Percentiles rank a stretch among this genome's conserved stretches.
phyloP scores from a whole-genome alignment of 805 yeast genomes.

The Myxozyma melibiosi region DNA sequence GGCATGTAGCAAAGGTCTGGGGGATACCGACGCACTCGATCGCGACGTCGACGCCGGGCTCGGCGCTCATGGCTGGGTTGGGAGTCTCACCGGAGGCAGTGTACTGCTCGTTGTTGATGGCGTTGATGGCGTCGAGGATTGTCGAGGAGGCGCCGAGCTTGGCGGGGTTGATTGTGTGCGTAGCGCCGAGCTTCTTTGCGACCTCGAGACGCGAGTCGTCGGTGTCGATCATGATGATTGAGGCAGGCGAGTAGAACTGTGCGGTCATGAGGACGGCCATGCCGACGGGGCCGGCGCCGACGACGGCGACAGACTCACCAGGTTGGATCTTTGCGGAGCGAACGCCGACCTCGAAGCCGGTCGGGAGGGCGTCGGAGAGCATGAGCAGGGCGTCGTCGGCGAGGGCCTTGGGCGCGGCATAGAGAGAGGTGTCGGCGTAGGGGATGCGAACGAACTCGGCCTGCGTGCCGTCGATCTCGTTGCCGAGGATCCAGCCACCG shows the following conservation, averaged over 20 bases:
- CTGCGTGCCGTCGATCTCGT: constrained; percentile 56
- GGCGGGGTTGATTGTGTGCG: constrained; percentile 21
- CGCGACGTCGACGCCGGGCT: constrained; percentile 33
- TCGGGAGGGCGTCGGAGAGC: constrained; percentile 32
- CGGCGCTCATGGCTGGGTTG: constrained; percentile 8
- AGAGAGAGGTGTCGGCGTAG: constrained; percentile 54
- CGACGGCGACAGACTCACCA: constrained; percentile 27
- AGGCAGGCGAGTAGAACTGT: constrained; percentile 26
- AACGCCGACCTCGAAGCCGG: constrained; percentile 31
- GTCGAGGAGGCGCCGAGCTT: constrained; percentile 4
- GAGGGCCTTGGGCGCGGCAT: constrained; percentile 45
- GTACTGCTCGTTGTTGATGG: constrained; percentile 3
- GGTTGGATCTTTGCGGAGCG: constrained; percentile 19
- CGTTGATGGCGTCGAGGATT: constrained; percentile 17
- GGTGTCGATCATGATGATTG: constrained; percentile 30
- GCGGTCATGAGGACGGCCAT: constrained; percentile 29
- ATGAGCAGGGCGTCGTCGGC: constrained; percentile 26
- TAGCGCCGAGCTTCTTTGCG: constrained; percentile 27
- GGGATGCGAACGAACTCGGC: constrained; percentile 66
- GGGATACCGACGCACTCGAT: constrained; percentile 31
- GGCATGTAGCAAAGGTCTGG: constrained; percentile 22
- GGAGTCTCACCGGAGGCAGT: constrained; percentile 7
- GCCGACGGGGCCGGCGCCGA: constrained; percentile 31
- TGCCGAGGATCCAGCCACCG: constrained; percentile 41
- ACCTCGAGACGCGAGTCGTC: constrained; percentile 26